These are phyloP conservation scores for Trypanosoma congolense DNA, from an alignment of 208 protist species.

Conservation along the genomic window DNA sequence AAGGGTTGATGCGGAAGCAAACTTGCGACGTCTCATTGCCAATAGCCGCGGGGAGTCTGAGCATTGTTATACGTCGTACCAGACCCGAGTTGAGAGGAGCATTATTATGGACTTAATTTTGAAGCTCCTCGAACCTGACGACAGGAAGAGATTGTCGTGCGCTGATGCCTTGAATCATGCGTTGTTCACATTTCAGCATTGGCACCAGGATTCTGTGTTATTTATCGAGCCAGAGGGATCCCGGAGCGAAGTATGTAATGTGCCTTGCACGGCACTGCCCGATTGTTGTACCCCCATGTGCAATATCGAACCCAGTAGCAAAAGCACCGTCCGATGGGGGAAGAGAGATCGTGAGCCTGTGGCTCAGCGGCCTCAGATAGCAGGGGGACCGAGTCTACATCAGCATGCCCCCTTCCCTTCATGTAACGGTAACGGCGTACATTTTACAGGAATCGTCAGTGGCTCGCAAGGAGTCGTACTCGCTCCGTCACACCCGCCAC, in stretches of 20 bases:
- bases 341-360: not conserved
- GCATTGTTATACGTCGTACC: not conserved
- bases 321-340: not conserved
- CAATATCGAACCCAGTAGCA: not conserved
- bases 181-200: constrained; percentile 31
- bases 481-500: not conserved
- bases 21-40: constrained; percentile 12
- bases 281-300: not conserved
- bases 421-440: not conserved
- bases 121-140: constrained; percentile 64
- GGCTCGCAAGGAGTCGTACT: not conserved
- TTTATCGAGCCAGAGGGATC: not conserved
- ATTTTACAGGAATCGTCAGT: not conserved
- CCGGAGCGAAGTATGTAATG: not conserved
- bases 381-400: too few species aligned
- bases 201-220: not conserved
- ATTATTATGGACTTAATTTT: constrained; percentile 64
- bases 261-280: not conserved
- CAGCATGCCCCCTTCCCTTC: not conserved
- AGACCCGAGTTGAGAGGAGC: constrained; percentile 25
- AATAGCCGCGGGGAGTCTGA: constrained; percentile 10
- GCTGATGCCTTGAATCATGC: constrained; percentile 56
- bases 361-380: too few species aligned
- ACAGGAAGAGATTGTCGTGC: constrained; percentile 52
- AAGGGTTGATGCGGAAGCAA: constrained; percentile 8